Evolutionary conservation across 306 rosid genomes (phyloP).

Genomic region (Trifolium pratense): DNA sequence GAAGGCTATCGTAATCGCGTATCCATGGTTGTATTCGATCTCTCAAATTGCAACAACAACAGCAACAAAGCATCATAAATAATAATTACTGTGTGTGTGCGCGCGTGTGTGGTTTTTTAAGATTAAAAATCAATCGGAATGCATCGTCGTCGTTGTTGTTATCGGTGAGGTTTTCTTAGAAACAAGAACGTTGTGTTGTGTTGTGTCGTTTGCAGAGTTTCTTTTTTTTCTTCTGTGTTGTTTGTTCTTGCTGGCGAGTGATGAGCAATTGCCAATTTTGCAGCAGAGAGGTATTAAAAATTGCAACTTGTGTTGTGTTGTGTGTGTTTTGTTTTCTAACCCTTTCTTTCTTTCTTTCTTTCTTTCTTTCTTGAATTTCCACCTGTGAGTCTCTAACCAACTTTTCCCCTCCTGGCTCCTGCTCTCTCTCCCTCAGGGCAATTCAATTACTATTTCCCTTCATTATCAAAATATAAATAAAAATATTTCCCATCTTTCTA

Average conservation of each 20-base stretch:
- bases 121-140: constrained; percentile 31
- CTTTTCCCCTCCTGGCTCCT: constrained; percentile 18
- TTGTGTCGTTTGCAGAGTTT: not conserved
- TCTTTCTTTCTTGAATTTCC: not conserved
- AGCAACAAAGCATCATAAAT: constrained; percentile 76
- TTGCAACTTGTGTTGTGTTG: not conserved
- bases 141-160: not conserved
- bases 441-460: not conserved
- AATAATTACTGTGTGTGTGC: not conserved
- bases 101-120: not conserved
- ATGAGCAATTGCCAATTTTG: constrained; percentile 18
- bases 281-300: not conserved
- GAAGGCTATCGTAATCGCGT: constrained; percentile 93
- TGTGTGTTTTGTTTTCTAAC: not conserved
- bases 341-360: not conserved
- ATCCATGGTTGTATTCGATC: constrained; percentile 82
- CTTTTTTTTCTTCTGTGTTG: not conserved
- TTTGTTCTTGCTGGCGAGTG: not conserved
- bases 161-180: not conserved
- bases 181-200: not conserved
- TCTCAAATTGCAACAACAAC: constrained; percentile 50
- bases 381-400: constrained; percentile 46
- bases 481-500: too few relatives aligned
- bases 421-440: not conserved
- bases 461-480: too few relatives aligned